Evolutionary conservation across 179 eudicot genomes (phyloP).

Genomic region (Spinacia oleracea): DNA sequence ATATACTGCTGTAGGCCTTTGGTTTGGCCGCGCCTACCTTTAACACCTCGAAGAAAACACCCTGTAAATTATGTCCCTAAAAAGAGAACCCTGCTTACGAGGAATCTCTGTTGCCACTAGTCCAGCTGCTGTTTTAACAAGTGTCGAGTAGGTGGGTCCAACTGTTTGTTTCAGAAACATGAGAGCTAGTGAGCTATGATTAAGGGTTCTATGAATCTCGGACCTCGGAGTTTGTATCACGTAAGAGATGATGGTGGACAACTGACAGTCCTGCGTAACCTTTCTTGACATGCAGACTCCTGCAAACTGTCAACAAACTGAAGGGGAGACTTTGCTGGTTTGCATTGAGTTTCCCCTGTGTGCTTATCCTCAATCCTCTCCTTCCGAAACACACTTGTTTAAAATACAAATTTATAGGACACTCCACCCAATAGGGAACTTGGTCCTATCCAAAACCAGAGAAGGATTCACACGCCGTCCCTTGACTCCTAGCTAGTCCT

Average conservation of each 20-base stretch:
- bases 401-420: slow-evolving; percentile 2
- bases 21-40: slow-evolving; percentile 5
- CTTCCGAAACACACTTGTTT: slow-evolving; percentile 24
- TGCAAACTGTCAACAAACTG: slow-evolving; percentile 37
- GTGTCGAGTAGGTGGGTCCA: slow-evolving; percentile 10
- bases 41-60: neutral
- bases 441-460: slow-evolving; percentile 22
- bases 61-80: slow-evolving; percentile 7
- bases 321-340: neutral
- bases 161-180: neutral
- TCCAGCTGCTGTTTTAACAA: neutral
- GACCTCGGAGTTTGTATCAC: slow-evolving; percentile 16
- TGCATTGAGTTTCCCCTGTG: slow-evolving; percentile 26
- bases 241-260: slow-evolving; percentile 25
- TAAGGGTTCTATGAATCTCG: slow-evolving; percentile 17
- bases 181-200: neutral
- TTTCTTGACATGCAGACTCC: slow-evolving; percentile 4
- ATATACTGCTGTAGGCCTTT: neutral
- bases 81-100: slow-evolving; percentile 7
- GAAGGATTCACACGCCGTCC: neutral
- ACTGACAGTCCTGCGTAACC: slow-evolving; percentile 27
- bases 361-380: slow-evolving; percentile 31
- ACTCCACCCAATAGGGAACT: slow-evolving; percentile 1
- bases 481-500: neutral
- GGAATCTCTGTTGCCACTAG: slow-evolving; percentile 25